Evolutionary conservation across 305 asterid species (phyloP), one percentile per base, ranked within the genome.

Genomic region (Euphrasia arctica): DNA sequence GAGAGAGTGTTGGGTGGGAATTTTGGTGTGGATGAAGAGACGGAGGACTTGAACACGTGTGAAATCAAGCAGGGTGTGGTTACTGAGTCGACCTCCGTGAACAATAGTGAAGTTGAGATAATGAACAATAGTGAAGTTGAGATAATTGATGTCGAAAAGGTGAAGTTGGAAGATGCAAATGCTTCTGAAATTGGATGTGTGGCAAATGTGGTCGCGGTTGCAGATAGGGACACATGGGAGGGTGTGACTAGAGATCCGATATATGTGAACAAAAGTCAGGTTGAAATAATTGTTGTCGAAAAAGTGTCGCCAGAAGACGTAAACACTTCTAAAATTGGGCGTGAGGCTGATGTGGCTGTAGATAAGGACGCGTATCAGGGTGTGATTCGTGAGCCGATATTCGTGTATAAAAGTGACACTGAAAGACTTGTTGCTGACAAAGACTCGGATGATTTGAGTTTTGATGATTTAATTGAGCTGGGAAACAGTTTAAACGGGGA

Each of bases 1-100:
- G 79, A 74, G 3, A 82, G 73, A 75, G 77, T 77, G 28, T 72
- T 79, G 55, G 68, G 70, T 36, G 82, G 82, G 18, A 74, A 36
- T 42, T 67, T 67, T 15, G 14, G 36, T 48, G 51, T 71, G 73
- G 80, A 72, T 67, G 63, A 68, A 2, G 75, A 68, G 51, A 58
- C 45, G 22, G 75, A 77, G 9, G 74, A 61, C 42, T 58, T 64
- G n/a, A 56, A 39, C 4, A 52, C 13, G 70, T 59, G 58, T 3
- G 8, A 27, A 36, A 64, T 58, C 14, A 50, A 66, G 56, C 52
- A 54, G 41, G 66, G 62, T 3, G 67, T 27, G 65, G 47, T 47
- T 54, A 69, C 64, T 11, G 77, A 76, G 69, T 45, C 69, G 7
- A 14, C 9, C 8, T 39, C 43, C 2, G 10, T 39, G 43, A 7